These are phyloP conservation scores for Uncinocarpus reesii DNA, from an alignment of 2,329 filamentous ascomycete genomes.

Conservation along the genomic window DNA sequence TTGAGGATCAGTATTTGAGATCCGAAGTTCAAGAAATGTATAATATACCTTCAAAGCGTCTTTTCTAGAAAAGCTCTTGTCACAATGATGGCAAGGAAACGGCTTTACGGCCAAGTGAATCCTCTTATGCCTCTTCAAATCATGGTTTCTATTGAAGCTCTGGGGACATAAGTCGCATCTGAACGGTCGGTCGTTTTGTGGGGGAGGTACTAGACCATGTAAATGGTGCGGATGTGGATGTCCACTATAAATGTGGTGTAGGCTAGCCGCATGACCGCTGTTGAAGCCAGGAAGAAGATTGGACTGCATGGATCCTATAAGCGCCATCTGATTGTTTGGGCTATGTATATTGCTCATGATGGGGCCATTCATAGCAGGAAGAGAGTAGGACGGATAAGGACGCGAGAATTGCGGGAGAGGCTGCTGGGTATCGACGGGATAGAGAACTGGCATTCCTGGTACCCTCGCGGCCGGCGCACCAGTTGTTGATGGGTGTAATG, in stretches of 20 bases:
- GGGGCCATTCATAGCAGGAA: conserved; percentile 54
- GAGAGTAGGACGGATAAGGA: conserved; percentile 44
- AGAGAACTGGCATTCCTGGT: conserved; percentile 46
- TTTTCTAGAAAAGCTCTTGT: conserved; percentile 94
- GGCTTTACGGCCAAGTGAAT: conserved; percentile 95
- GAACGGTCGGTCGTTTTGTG: conserved; percentile 73
- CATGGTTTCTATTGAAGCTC: conserved; percentile 92
- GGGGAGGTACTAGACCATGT: conserved; percentile 44
- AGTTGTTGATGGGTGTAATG: conserved; percentile 33
- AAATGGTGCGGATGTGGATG: conserved; percentile 34
- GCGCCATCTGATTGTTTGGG: conserved; percentile 59
- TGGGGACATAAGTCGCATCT: conserved; percentile 88
- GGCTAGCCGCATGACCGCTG: conserved; percentile 49
- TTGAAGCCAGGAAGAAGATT: conserved; percentile 51
- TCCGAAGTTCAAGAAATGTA: conserved; percentile 9
- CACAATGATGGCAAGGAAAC: conserved; percentile 80
- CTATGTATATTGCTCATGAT: conserved; percentile 71
- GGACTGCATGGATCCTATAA: conserved; percentile 52
- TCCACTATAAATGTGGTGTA: conserved; percentile 39
- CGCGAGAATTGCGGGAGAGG: conserved; percentile 32
- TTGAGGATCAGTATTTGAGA: conserved; percentile 11
- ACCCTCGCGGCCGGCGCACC: conserved; percentile 38
- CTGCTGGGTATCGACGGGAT: conserved; percentile 27
- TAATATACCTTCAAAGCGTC: conserved; percentile 82
- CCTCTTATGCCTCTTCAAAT: conserved; percentile 87